Base-by-base conservation (phyloP, 495 filamentous ascomycete species). In the Aspergillus campestris region DNA sequence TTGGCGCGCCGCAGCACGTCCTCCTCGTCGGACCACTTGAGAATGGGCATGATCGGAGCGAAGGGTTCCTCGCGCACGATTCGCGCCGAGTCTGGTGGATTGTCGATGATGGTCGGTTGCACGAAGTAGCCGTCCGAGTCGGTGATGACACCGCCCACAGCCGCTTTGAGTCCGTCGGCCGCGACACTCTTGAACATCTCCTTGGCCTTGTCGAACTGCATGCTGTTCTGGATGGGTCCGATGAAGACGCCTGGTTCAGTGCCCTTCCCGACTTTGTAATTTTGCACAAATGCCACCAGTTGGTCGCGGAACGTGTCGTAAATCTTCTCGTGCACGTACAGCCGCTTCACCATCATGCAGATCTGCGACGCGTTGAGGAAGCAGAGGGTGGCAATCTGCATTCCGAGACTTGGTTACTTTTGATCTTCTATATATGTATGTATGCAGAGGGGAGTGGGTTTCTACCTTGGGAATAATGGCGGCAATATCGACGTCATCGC, bases 241-340 rank as follows among this genome's bases (percentile, higher is more conserved):
- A 77, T 69, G 48, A 74, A 55, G 29, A 65, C 62, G 18, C 61
- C 64, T 7, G 57, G 44, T 1, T 61, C 46, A 14, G 56, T 60
- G n/a, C 70, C 68, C 11, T 65, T 66, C 38, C 72, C 66, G 3
- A 74, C 58, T 14, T 60, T 57, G 51, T 74, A 69, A 35, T 33
- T 48, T 53, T 75, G 67, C 3, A 79, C 72, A 57, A 74, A 75
- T n/a, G 70, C 53, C 14, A 79, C 67, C 47, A 84, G 64, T 14
- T 62, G 59, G 11, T 67, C 56, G 7, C 80, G 62, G 64, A 86
- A 83, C 31, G 62, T 56, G 35, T 79, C 70, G 65, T 83, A 84
- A 50, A 84, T 78, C 14, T 58, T 61, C 52, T 83, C 72, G 64
- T 86, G 81, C 34, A 86, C 73, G 57, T 83, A 84, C 50, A 86